These are phyloP conservation scores for Calonectria pteridis DNA, from an alignment of 2,329 filamentous ascomycete genomes.

Conservation along the genomic window DNA sequence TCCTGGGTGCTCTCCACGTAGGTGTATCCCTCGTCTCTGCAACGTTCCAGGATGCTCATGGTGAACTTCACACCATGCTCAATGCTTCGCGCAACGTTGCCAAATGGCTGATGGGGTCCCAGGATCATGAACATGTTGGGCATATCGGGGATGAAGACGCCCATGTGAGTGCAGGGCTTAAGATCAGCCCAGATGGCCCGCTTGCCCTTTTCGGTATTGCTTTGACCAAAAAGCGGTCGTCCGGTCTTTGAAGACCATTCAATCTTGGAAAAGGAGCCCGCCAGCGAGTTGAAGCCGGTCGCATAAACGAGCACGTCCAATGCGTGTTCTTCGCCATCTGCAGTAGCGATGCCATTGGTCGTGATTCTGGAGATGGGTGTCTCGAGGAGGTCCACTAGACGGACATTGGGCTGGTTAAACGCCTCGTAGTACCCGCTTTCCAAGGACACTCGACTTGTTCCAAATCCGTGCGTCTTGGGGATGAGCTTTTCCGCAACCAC, in stretches of 20 bases:
- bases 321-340: slow-evolving; percentile 21
- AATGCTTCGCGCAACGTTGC: slow-evolving; percentile 35
- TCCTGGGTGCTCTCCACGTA: slow-evolving; percentile 27
- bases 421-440: slow-evolving; percentile 39
- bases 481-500: slow-evolving; percentile 25
- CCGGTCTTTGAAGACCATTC: slow-evolving; percentile 31
- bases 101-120: slow-evolving; percentile 35
- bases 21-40: slow-evolving; percentile 26
- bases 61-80: slow-evolving; percentile 24
- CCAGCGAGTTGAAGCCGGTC: slow-evolving; percentile 35
- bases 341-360: slow-evolving; percentile 21
- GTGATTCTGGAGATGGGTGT: slow-evolving; percentile 22
- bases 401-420: slow-evolving; percentile 33
- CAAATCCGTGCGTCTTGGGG: slow-evolving; percentile 32
- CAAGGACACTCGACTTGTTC: slow-evolving; percentile 30
- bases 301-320: slow-evolving; percentile 36
- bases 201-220: slow-evolving; percentile 21
- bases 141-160: slow-evolving; percentile 29
- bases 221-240: slow-evolving; percentile 27
- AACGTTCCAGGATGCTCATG: slow-evolving; percentile 27
- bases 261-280: slow-evolving; percentile 36
- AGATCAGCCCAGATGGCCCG: slow-evolving; percentile 37
- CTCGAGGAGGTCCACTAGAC: slow-evolving; percentile 29
- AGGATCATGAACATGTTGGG: slow-evolving; percentile 43
- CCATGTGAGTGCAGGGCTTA: slow-evolving; percentile 25